A percentile compares a stretch with the other conserved stretches of the same genome.
phyloP scores from a whole-genome alignment of 768 basidiomycete species.

The Amylocystis lapponica region DNA sequence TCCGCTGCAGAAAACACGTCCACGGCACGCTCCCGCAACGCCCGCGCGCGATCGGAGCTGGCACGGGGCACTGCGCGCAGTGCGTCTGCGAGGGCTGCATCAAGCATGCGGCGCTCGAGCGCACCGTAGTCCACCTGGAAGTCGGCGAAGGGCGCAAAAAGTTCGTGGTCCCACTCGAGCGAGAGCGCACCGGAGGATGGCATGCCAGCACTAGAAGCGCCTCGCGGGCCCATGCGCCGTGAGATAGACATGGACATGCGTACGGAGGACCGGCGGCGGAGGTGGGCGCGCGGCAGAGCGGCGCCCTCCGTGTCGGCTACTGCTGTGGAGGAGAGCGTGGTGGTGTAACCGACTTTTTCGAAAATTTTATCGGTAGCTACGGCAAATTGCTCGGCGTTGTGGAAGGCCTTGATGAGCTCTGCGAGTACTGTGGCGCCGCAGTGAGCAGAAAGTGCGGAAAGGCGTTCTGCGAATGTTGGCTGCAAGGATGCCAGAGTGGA shows the following conservation, averaged over 20 bases:
- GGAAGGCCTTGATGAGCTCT: constrained; percentile 66
- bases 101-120: constrained; percentile 69
- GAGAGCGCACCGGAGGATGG: constrained; percentile 5
- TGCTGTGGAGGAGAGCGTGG: constrained; percentile 10
- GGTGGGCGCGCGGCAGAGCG: constrained; percentile 1
- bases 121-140: constrained; percentile 80
- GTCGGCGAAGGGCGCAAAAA: constrained; percentile 93
- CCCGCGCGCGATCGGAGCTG: constrained; percentile 45
- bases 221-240: constrained; percentile 17
- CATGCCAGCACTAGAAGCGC: constrained; percentile 25
- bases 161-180: constrained; percentile 79
- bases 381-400: constrained; percentile 81
- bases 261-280: constrained; percentile 16
- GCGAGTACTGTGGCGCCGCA: constrained; percentile 58
- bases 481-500: constrained; percentile 74
- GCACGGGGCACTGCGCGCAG: constrained; percentile 30
- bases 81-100: constrained; percentile 47
- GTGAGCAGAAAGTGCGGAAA: constrained; percentile 62
- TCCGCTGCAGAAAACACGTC: constrained; percentile 76
- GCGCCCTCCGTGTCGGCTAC: constrained; percentile 16
- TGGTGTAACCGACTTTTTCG: constrained; percentile 52
- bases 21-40: constrained; percentile 68
- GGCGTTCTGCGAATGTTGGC: constrained; percentile 76
- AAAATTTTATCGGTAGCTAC: constrained; percentile 65
- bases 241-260: constrained; percentile 30